These are phyloP conservation scores for Podospora pseudopauciseta DNA, from an alignment of 495 filamentous ascomycete species.

Conservation along the genomic window DNA sequence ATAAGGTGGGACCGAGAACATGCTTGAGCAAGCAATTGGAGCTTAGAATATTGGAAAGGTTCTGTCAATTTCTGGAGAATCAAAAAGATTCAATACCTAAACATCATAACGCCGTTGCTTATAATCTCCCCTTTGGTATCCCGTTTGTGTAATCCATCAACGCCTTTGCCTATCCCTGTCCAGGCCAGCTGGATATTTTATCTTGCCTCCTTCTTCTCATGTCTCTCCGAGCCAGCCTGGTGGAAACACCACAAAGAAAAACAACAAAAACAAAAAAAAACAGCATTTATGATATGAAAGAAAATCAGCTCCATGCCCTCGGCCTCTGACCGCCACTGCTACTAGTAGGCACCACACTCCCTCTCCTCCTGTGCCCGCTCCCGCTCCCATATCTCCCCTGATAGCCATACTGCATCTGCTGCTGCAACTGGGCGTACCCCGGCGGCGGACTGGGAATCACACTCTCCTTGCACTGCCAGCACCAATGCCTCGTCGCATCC, in stretches of 20 bases:
- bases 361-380: neutral
- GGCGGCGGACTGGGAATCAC: neutral
- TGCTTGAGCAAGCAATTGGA: neutral
- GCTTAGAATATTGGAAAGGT: neutral
- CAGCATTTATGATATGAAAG: neutral
- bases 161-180: neutral
- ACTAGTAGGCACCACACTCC: neutral
- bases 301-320: neutral
- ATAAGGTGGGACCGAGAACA: neutral
- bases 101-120: neutral
- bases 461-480: constrained; percentile 41
- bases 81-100: neutral
- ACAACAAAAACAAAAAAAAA: neutral
- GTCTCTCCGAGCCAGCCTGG: neutral
- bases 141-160: neutral
- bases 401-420: neutral
- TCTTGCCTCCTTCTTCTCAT: neutral
- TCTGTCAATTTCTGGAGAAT: neutral
- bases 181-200: neutral
- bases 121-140: neutral
- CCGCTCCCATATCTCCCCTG: constrained; percentile 1
- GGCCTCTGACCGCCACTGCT: neutral
- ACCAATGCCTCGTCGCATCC: constrained; percentile 34
- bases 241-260: too few species aligned
- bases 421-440: neutral